Evolutionary conservation across 2,329 filamentous ascomycete species (phyloP), one percentile per base, ranked within the genome.

Genomic region (Drechslerella stenobrocha): DNA sequence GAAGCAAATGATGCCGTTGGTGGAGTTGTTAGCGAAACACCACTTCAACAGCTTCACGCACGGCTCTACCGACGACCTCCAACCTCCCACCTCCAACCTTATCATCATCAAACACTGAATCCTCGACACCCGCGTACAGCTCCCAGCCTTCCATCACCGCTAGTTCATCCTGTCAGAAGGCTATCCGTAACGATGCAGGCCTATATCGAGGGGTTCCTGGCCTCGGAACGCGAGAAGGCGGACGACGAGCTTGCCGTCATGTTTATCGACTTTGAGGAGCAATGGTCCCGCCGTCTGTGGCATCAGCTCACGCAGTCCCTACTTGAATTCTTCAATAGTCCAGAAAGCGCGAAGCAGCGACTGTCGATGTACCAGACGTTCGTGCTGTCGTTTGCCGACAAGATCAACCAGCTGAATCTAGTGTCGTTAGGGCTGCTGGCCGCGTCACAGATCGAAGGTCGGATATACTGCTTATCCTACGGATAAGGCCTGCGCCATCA

Each of bases 251-350:
- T 95, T 53, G 91, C 96, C 79, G 83, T 87, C 74, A 84, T 89
- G 75, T 89, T 96, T 77, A 83, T 98, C 74, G 85, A 87, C 74
- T 96, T 98, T 72, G 93, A 98, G 81, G 90, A 95, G 76, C 89
- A 86, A 76, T 98, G 93, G 93, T 93, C 98, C 81, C 87, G 92
- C 74, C 96, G 96, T 80, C 83, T 98, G 79, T 98, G 93, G 93
- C 93, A 98, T 80, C 91, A 98, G 79, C 87, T 98, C 72, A 98
- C 93, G 32, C 88, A 96, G 75, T 82, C 87, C 53, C 83, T 98
- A 59, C 81, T 96, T 73, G 83, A 88, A 72, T 96, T 92, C 83
- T 98, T 96, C 80, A 86, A 86, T 74, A 80, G 89, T 73, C 83
- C 88, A 44, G 84, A 86, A 75, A 97, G 91, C 78, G 87, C 85